Conservation (phyloP, 768 basidiomycete species). For the Obba rivulosa region DNA sequence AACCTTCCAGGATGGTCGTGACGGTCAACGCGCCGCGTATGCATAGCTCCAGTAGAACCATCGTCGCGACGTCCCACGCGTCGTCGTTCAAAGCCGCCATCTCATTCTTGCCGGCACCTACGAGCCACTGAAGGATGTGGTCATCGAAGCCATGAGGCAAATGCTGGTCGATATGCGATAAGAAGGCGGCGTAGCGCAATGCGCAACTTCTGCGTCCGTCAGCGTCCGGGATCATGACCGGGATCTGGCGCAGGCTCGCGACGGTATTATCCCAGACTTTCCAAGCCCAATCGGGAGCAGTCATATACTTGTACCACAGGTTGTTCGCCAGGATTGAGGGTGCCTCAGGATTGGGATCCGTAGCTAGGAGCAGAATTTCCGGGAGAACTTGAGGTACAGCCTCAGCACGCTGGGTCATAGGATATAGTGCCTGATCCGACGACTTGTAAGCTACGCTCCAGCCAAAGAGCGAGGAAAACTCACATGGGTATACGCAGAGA, state of each 20-base stretch:
- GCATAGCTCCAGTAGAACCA: conserved; percentile 58
- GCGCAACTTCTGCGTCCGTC: conserved; percentile 47
- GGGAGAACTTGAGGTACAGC: conserved; percentile 38
- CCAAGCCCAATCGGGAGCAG: conserved; percentile 69
- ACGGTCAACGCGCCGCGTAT: conserved; percentile 65
- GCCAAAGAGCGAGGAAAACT: conserved; percentile 12
- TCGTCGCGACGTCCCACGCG: conserved; percentile 61
- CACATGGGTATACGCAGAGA: conserved; percentile 58
- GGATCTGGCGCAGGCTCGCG: conserved; percentile 66
- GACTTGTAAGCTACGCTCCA: neutral
- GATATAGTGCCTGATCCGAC: conserved; percentile 33
- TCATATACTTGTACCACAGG: conserved; percentile 80
- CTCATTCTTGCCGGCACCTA: conserved; percentile 61
- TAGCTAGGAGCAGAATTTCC: conserved; percentile 64
- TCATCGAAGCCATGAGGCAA: conserved; percentile 68
- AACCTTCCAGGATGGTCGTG: conserved; percentile 65
- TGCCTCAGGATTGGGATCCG: conserved; percentile 52
- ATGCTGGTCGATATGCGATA: conserved; percentile 72
- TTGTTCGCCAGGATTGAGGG: conserved; percentile 68
- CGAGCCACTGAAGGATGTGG: conserved; percentile 68
- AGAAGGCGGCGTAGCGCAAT: conserved; percentile 62
- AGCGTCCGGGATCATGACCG: conserved; percentile 45
- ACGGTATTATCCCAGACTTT: conserved; percentile 83
- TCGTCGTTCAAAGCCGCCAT: conserved; percentile 53
- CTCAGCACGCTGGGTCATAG: conserved; percentile 28